These are phyloP conservation scores for Craterostigma plantagineum DNA, from an alignment of 257 asterid genomes.

Conservation along the genomic window DNA sequence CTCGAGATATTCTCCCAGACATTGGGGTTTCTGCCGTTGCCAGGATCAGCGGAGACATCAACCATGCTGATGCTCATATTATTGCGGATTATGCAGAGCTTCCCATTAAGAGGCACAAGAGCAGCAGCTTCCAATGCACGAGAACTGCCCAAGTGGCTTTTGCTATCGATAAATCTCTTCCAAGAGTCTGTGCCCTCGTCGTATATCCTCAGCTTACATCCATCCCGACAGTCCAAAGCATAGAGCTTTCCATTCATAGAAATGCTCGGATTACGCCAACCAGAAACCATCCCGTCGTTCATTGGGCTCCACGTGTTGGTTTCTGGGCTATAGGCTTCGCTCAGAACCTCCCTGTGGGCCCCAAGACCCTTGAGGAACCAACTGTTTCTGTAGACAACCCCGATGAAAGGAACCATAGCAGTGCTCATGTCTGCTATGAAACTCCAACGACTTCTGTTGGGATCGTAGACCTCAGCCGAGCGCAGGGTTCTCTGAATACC, in stretches of 20 bases:
- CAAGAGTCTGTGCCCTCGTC: slow-evolving; percentile 31
- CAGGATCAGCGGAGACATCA: slow-evolving; percentile 25
- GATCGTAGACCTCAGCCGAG: slow-evolving; percentile 44
- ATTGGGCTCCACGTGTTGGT: slow-evolving; percentile 30
- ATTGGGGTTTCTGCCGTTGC: slow-evolving; percentile 26
- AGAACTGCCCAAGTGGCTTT: slow-evolving; percentile 37
- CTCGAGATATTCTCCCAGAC: slow-evolving; percentile 37
- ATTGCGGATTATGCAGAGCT: slow-evolving; percentile 43
- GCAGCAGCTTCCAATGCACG: slow-evolving; percentile 48
- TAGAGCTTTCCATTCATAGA: slow-evolving; percentile 47
- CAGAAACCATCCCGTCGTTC: slow-evolving; percentile 40
- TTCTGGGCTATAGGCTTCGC: slow-evolving; percentile 35
- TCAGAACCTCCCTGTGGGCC: slow-evolving; percentile 44
- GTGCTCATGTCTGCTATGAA: slow-evolving; percentile 48
- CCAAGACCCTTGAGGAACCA: slow-evolving; percentile 52
- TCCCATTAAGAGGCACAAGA: slow-evolving; percentile 37
- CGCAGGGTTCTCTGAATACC: slow-evolving; percentile 40
- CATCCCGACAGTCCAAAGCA: slow-evolving; percentile 46
- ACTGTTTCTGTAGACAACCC: slow-evolving; percentile 33
- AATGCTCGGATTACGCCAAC: slow-evolving; percentile 51
- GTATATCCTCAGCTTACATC: slow-evolving; percentile 34
- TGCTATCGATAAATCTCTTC: slow-evolving; percentile 44
- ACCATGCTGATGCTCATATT: slow-evolving; percentile 52
- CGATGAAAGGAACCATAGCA: slow-evolving; percentile 52
- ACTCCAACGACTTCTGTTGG: slow-evolving; percentile 42